phyloP scores from a whole-genome alignment of 148 eudicot species.

The Salicornia ramosissima region DNA sequence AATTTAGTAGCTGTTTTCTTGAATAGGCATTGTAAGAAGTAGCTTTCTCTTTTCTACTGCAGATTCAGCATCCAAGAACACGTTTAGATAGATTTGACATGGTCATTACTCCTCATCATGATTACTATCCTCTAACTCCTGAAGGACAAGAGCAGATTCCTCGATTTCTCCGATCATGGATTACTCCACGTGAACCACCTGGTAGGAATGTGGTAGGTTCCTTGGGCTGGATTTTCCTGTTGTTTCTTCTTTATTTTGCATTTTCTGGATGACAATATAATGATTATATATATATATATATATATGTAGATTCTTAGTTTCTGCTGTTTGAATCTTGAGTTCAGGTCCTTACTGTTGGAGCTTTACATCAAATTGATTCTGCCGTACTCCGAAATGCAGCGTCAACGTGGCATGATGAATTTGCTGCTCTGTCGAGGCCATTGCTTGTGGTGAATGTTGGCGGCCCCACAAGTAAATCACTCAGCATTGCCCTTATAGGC shows the following conservation, averaged over 20 bases:
- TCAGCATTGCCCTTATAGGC: not conserved
- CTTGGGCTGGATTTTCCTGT: slow-evolving; percentile 9
- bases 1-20: not conserved
- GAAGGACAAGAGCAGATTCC: slow-evolving; percentile 78
- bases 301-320: not conserved
- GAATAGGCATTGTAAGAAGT: not conserved
- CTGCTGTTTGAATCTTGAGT: slow-evolving; percentile 21
- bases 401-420: slow-evolving; percentile 85
- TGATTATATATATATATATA: not conserved
- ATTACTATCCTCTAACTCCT: slow-evolving; percentile 83
- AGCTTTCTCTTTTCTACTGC: slow-evolving; percentile 29
- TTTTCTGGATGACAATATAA: no score
- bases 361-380: slow-evolving; percentile 86
- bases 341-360: slow-evolving; percentile 91
- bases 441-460: slow-evolving; percentile 92
- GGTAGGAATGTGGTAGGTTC: slow-evolving; percentile 68
- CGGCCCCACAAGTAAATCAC: slow-evolving; percentile 77
- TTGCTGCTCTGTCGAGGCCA: slow-evolving; percentile 76
- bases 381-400: slow-evolving; percentile 78
- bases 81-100: slow-evolving; percentile 84
- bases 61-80: slow-evolving; percentile 95
- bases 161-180: slow-evolving; percentile 68
- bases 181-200: slow-evolving; percentile 88
- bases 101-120: slow-evolving; percentile 92
- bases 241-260: slow-evolving; percentile 6